A percentile compares a stretch with the other conserved stretches of the same genome.
These are phyloP conservation scores for Corynespora cassiicola DNA, from an alignment of 2,329 filamentous ascomycete species.

Conservation along the genomic window DNA sequence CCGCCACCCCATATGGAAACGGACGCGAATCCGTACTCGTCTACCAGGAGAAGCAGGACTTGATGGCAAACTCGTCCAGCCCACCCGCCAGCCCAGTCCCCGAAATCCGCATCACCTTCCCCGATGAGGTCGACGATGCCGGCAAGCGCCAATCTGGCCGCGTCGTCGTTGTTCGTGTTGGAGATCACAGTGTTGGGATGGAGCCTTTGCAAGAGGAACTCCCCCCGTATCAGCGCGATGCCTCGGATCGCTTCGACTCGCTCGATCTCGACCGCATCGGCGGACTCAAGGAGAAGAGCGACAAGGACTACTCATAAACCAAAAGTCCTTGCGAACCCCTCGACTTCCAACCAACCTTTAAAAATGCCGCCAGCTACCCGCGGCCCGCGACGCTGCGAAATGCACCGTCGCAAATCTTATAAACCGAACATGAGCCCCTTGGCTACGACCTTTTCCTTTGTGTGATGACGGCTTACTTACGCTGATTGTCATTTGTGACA, in stretches of 20 bases:
- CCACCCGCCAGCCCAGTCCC: constrained; percentile 82
- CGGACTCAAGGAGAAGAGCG: constrained; percentile 89
- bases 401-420: background rate
- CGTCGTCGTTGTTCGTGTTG: constrained; percentile 89
- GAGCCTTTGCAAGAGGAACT: constrained; percentile 83
- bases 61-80: constrained; percentile 76
- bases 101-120: constrained; percentile 98
- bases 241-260: constrained; percentile 82
- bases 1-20: constrained; percentile 45
- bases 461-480: constrained; percentile 41
- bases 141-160: constrained; percentile 84
- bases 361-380: constrained; percentile 19
- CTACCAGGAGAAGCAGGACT: constrained; percentile 79
- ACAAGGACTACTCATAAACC: constrained; percentile 49
- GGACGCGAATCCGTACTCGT: constrained; percentile 75
- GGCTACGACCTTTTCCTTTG: constrained; percentile 44
- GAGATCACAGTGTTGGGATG: constrained; percentile 85
- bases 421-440: constrained; percentile 32
- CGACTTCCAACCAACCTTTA: constrained; percentile 26
- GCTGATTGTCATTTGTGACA: constrained; percentile 22
- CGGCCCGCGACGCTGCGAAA: constrained; percentile 10
- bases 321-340: constrained; percentile 1
- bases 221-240: constrained; percentile 87
- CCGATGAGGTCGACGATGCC: constrained; percentile 85
- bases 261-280: constrained; percentile 95